Conservation (phyloP, 176 grass and related monocot genomes). For the Tillandsia leiboldiana region DNA sequence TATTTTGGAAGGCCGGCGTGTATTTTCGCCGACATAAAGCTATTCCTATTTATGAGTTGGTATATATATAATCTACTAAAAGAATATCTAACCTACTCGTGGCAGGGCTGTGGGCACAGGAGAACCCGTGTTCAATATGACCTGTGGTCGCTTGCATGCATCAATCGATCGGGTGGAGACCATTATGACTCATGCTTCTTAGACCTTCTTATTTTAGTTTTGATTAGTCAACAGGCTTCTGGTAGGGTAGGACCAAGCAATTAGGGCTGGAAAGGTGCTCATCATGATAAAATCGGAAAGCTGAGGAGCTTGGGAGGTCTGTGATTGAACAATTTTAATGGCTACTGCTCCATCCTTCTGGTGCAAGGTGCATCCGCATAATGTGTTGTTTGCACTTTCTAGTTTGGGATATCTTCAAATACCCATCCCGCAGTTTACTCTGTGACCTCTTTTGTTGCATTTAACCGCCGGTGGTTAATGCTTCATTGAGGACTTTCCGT, state of each 20-base stretch:
- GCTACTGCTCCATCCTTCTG: neutral
- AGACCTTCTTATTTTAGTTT: neutral
- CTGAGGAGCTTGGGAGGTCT: neutral
- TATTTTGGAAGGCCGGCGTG: no score
- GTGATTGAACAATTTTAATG: neutral
- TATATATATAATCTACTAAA: neutral
- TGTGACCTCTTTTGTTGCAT: no score
- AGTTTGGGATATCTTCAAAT: no score
- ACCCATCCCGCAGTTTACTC: no score
- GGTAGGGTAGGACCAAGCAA: neutral
- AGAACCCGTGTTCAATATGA: slow-evolving; percentile 72
- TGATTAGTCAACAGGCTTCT: neutral
- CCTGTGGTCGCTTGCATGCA: slow-evolving; percentile 73
- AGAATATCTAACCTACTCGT: neutral
- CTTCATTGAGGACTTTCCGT: no score
- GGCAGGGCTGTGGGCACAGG: slow-evolving; percentile 78
- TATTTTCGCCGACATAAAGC: neutral
- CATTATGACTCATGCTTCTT: slow-evolving; percentile 37
- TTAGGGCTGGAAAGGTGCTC: neutral
- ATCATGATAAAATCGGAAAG: slow-evolving; percentile 1
- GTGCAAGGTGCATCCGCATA: neutral
- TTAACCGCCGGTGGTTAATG: no score
- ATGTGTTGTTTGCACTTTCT: neutral
- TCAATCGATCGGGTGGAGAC: slow-evolving; percentile 85
- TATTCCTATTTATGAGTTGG: neutral